A percentile compares a stretch with the other conserved stretches of the same genome.
phyloP scores from a whole-genome alignment of 345 rosid species.

The Murraya paniculata region DNA sequence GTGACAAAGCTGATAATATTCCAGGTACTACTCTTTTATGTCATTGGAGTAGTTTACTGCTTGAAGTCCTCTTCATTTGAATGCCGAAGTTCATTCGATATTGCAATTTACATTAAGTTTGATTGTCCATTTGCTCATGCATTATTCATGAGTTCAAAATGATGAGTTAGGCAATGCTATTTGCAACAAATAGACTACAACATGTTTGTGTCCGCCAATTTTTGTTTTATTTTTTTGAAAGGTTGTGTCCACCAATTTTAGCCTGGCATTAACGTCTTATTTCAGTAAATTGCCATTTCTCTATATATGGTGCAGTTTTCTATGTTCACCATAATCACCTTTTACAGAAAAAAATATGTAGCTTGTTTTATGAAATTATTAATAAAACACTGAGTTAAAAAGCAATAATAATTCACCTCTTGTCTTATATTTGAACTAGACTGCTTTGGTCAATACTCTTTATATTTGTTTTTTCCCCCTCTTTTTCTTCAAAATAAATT shows the following conservation, averaged over 20 bases:
- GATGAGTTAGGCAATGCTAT: background rate
- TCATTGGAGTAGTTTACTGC: background rate
- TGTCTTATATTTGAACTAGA: background rate
- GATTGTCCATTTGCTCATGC: background rate
- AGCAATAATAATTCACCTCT: background rate
- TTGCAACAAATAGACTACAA: background rate
- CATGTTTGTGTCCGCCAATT: background rate
- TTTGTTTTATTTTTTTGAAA: no score
- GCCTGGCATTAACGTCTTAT: background rate
- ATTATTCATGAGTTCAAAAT: background rate
- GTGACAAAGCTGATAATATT: conserved; percentile 85
- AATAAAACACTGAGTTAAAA: background rate
- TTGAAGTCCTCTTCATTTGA: background rate
- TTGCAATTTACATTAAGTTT: background rate
- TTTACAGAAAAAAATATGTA: background rate
- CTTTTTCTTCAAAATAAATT: background rate
- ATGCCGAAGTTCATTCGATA: background rate
- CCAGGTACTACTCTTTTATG: conserved; percentile 51
- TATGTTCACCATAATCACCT: background rate
- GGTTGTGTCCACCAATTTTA: background rate
- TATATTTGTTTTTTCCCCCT: background rate
- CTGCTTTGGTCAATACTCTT: background rate
- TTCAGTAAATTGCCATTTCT: background rate
- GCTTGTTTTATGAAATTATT: background rate
- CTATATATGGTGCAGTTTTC: background rate